phyloP scores from a whole-genome alignment of 2,329 filamentous ascomycete species.

The Verticillium zaregamsianum region DNA sequence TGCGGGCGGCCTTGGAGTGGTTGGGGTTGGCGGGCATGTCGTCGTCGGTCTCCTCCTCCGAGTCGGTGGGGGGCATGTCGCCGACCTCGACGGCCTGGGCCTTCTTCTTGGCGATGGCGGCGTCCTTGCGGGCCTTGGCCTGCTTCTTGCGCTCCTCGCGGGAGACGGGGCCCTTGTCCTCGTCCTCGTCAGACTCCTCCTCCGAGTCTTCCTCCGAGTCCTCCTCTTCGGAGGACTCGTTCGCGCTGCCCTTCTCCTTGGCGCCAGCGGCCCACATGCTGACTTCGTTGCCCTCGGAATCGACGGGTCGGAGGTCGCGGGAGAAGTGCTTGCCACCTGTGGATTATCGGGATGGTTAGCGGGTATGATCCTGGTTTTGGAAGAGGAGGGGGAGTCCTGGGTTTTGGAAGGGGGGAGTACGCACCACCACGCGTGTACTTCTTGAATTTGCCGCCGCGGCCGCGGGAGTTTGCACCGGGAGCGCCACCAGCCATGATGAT shows the following conservation, averaged over 20 bases:
- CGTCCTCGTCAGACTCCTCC: constrained; percentile 44
- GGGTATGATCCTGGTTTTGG: neutral
- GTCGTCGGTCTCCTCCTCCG: constrained; percentile 53
- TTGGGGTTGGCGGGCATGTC: constrained; percentile 83
- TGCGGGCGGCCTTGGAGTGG: constrained; percentile 71
- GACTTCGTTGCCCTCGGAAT: constrained; percentile 82
- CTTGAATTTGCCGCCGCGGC: constrained; percentile 88
- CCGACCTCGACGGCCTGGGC: constrained; percentile 72
- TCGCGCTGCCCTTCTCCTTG: constrained; percentile 32
- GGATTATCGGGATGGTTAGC: constrained; percentile 7
- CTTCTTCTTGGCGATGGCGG: constrained; percentile 74
- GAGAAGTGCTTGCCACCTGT: constrained; percentile 94
- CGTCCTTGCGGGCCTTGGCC: constrained; percentile 88
- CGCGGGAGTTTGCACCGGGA: constrained; percentile 55
- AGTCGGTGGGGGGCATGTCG: constrained; percentile 75
- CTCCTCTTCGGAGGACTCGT: constrained; percentile 47
- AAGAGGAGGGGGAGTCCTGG: neutral
- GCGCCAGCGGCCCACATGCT: constrained; percentile 77
- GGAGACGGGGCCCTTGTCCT: constrained; percentile 49
- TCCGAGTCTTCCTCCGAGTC: constrained; percentile 49
- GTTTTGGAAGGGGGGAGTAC: constrained; percentile 18
- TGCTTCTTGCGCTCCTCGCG: constrained; percentile 85
- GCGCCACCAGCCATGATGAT: constrained; percentile 41
- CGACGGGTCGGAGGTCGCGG: constrained; percentile 80
- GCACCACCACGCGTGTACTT: constrained; percentile 89